Evolutionary conservation across 2,329 filamentous ascomycete genomes (phyloP).

Genomic region (Coniella vitis): DNA sequence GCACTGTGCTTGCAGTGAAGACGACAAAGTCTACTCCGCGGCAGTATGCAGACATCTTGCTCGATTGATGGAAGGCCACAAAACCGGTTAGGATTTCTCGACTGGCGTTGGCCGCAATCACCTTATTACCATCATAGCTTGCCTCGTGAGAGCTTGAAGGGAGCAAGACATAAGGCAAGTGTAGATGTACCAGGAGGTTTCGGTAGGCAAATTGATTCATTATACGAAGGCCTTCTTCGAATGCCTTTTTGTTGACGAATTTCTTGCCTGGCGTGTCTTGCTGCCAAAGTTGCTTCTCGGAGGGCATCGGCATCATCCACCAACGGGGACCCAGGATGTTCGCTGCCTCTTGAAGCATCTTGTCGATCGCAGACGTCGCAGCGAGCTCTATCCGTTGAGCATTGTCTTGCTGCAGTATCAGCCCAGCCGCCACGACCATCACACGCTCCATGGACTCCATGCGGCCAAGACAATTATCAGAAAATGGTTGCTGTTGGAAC

Average conservation of each 20-base stretch:
- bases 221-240: slow-evolving; percentile 29
- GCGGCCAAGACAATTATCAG: too few species aligned
- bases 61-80: slow-evolving; percentile 27
- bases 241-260: slow-evolving; percentile 16
- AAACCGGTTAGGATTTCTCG: slow-evolving; percentile 36
- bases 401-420: slow-evolving; percentile 32
- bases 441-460: slow-evolving; percentile 31
- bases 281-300: slow-evolving; percentile 5
- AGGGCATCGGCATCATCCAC: slow-evolving; percentile 29
- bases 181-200: slow-evolving; percentile 35
- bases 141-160: slow-evolving; percentile 20
- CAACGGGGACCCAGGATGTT: slow-evolving; percentile 33
- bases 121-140: slow-evolving; percentile 31
- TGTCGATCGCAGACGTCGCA: slow-evolving; percentile 30
- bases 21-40: slow-evolving; percentile 36
- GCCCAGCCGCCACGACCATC: slow-evolving; percentile 26
- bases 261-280: background rate
- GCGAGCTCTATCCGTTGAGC: slow-evolving; percentile 21
- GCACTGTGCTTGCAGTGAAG: slow-evolving; percentile 30
- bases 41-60: slow-evolving; percentile 27
- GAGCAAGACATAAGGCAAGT: slow-evolving; percentile 38
- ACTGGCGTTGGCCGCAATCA: slow-evolving; percentile 33
- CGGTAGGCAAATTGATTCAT: slow-evolving; percentile 36
- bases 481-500: slow-evolving; percentile 23
- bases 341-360: slow-evolving; percentile 29